Percentiles rank a stretch among this genome's conserved stretches.
Conservation (phyloP, 2,329 filamentous ascomycete species). For the Colletotrichum filicis region DNA sequence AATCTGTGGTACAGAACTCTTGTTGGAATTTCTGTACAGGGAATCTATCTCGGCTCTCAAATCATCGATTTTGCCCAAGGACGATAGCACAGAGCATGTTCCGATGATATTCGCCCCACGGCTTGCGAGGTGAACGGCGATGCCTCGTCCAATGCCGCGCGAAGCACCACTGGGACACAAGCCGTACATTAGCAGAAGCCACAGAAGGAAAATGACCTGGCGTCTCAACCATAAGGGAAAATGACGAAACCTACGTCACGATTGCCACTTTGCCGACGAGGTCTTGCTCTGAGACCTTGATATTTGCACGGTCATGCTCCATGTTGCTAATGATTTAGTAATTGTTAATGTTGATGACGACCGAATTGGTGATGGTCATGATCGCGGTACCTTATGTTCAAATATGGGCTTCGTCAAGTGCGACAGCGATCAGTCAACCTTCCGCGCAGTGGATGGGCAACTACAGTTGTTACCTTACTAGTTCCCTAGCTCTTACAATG, state of each 20-base stretch:
- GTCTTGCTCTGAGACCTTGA: neutral
- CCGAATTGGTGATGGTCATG: no score
- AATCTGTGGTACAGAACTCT: neutral
- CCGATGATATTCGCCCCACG: neutral
- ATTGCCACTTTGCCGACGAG: neutral
- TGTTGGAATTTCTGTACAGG: neutral
- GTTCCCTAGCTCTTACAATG: no score
- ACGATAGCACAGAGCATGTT: neutral
- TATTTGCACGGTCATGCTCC: neutral
- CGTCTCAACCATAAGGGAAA: neutral
- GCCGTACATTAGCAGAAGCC: neutral
- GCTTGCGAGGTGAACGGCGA: neutral
- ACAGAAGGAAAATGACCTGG: no score
- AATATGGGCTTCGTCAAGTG: no score
- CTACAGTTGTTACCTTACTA: no score
- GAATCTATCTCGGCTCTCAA: neutral
- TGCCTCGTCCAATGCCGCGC: neutral
- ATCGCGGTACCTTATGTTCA: no score
- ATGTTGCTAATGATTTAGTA: neutral
- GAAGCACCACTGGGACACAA: neutral
- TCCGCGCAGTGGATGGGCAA: no score
- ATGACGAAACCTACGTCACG: neutral
- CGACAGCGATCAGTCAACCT: no score
- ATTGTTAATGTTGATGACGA: neutral
- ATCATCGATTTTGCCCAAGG: neutral